Percentiles rank a stretch among this genome's conserved stretches.
Evolutionary conservation across 345 rosid species (phyloP).

Genomic region (Leavenworthia alabamica): DNA sequence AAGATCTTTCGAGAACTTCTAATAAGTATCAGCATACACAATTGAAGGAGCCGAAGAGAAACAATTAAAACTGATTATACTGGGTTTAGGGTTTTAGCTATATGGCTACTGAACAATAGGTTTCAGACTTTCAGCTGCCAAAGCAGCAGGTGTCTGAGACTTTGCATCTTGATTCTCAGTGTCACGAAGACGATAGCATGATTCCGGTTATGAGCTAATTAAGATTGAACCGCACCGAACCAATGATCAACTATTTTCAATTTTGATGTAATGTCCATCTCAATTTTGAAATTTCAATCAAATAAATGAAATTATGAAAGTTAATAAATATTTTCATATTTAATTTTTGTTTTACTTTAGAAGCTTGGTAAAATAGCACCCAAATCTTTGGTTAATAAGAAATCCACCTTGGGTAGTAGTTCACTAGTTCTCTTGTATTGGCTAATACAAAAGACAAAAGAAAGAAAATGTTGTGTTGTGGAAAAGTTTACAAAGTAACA

Average conservation of each 20-base stretch:
- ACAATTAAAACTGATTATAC: too few relatives aligned
- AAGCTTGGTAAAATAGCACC: neutral
- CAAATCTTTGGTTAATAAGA: neutral
- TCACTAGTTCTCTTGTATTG: too few relatives aligned
- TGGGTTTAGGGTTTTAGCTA: constrained; percentile 10
- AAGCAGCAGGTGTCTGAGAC: too few relatives aligned
- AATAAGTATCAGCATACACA: constrained; percentile 35
- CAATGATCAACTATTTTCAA: neutral
- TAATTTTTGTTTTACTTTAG: too few relatives aligned
- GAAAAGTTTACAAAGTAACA: too few relatives aligned
- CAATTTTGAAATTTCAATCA: neutral
- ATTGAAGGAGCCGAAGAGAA: neutral
- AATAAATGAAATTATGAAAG: too few relatives aligned
- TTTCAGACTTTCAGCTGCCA: neutral
- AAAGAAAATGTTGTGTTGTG: too few relatives aligned
- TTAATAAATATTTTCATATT: too few relatives aligned
- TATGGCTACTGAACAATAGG: neutral
- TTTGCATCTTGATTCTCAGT: too few relatives aligned
- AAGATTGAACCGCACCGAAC: constrained; percentile 1
- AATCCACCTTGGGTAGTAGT: too few relatives aligned
- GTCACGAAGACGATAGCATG: neutral
- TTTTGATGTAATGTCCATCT: too few relatives aligned
- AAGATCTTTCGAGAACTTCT: constrained; percentile 24
- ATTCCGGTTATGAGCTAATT: neutral
- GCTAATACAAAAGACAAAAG: too few relatives aligned